phyloP scores from a whole-genome alignment of 164 flowering plant genomes.

The Cinnamomum micranthum region DNA sequence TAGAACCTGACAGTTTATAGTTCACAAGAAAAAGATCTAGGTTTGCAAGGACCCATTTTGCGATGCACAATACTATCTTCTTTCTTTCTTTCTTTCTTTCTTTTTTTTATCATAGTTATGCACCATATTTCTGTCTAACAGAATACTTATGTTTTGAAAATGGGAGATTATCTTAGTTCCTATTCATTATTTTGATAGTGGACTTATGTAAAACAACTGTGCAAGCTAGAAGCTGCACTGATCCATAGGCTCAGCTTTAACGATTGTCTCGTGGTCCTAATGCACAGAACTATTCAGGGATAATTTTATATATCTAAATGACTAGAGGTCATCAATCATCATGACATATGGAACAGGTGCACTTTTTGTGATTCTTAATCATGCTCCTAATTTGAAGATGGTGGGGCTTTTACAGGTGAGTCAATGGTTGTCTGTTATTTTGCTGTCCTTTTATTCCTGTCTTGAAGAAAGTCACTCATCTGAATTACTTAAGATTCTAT shows the following conservation, averaged over 20 bases:
- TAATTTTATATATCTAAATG: conserved; percentile 2
- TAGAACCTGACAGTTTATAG: neutral
- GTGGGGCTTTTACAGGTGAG: conserved; percentile 92
- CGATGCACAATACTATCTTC: neutral
- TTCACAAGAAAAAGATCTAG: neutral
- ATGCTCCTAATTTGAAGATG: conserved; percentile 85
- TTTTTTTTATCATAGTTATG: too few species aligned
- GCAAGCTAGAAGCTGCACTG: neutral
- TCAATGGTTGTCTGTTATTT: neutral
- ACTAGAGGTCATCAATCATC: neutral
- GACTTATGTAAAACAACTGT: neutral
- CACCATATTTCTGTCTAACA: neutral
- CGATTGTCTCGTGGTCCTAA: neutral
- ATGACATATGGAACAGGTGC: conserved; percentile 61
- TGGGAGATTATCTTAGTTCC: neutral
- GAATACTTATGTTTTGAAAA: neutral
- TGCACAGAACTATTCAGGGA: neutral
- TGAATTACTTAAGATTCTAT: neutral
- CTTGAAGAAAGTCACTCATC: neutral
- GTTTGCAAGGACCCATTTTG: neutral
- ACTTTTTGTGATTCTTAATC: conserved; percentile 64
- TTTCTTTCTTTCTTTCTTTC: too few species aligned
- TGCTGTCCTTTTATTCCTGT: neutral
- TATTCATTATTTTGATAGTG: neutral
- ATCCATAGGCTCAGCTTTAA: neutral